Percentiles rank a stretch among this genome's conserved stretches.
Conservation (phyloP, 768 basidiomycete species). For the Rhodocollybia butyracea region DNA sequence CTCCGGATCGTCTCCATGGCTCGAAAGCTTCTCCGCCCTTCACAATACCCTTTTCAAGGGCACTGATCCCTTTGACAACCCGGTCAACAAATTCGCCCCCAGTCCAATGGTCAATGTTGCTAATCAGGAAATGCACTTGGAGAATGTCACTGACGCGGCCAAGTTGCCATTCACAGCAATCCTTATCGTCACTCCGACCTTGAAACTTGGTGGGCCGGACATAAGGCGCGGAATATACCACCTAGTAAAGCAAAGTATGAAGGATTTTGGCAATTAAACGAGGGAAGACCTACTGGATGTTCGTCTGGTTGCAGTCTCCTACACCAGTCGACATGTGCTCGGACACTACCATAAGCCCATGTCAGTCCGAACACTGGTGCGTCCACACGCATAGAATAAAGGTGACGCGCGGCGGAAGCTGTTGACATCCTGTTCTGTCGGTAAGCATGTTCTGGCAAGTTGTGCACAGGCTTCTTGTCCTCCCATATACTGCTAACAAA, state of each 20-base stretch:
- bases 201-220: conserved; percentile 14
- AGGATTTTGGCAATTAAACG: neutral
- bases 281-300: conserved; percentile 28
- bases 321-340: conserved; percentile 58
- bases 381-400: conserved; percentile 41
- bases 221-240: conserved; percentile 49
- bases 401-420: conserved; percentile 45
- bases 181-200: conserved; percentile 11
- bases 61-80: conserved; percentile 35
- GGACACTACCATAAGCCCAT: conserved; percentile 49
- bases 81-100: conserved; percentile 36
- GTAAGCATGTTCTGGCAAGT: conserved; percentile 49
- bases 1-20: conserved; percentile 49
- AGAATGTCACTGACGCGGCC: conserved; percentile 42
- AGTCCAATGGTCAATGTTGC: conserved; percentile 55
- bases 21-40: conserved; percentile 29
- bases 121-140: conserved; percentile 46
- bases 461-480: conserved; percentile 55
- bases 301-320: conserved; percentile 23
- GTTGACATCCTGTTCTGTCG: conserved; percentile 58
- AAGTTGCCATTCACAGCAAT: conserved; percentile 50
- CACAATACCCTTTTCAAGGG: conserved; percentile 31
- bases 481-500: conserved; percentile 56
- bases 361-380: conserved; percentile 52
- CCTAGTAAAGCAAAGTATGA: conserved; percentile 24